Percentiles rank a stretch among this genome's conserved stretches.
These are phyloP conservation scores for Middelhovenomyces tepae DNA, from an alignment of 805 yeast species.

Conservation along the genomic window DNA sequence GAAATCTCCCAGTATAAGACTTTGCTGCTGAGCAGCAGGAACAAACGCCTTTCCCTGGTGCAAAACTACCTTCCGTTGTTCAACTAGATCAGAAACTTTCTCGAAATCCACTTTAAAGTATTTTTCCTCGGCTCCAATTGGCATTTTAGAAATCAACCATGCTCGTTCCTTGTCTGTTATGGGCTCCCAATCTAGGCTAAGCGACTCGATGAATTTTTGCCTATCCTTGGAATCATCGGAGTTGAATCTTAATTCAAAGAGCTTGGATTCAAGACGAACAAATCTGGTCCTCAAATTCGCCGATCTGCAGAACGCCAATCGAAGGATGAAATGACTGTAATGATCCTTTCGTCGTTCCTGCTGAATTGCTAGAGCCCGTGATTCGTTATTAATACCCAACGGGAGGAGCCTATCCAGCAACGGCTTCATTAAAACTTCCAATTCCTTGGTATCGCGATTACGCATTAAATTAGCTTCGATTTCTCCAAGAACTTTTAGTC, in stretches of 20 bases:
- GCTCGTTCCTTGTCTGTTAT: constrained; percentile 56
- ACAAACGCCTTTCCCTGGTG: constrained; percentile 71
- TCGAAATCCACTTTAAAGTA: constrained; percentile 86
- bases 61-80: constrained; percentile 60
- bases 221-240: constrained; percentile 59
- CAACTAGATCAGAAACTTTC: constrained; percentile 67
- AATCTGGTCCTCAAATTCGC: constrained; percentile 79
- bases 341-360: constrained; percentile 80
- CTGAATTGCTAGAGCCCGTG: no score
- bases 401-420: constrained; percentile 59
- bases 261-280: constrained; percentile 59
- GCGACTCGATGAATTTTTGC: constrained; percentile 52
- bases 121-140: constrained; percentile 38
- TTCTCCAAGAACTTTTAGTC: constrained; percentile 74
- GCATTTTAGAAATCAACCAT: constrained; percentile 40
- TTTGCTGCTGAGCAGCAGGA: constrained; percentile 72
- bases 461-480: constrained; percentile 68
- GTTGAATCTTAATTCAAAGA: constrained; percentile 68
- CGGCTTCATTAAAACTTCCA: constrained; percentile 57
- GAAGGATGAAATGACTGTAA: constrained; percentile 79
- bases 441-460: constrained; percentile 54
- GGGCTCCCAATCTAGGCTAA: constrained; percentile 64
- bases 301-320: constrained; percentile 78
- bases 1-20: constrained; percentile 63
- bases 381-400: constrained; percentile 31